Percentiles rank a stretch among this genome's conserved stretches.
Conservation (phyloP, 805 yeast species). For the Saturnispora quitensis region DNA sequence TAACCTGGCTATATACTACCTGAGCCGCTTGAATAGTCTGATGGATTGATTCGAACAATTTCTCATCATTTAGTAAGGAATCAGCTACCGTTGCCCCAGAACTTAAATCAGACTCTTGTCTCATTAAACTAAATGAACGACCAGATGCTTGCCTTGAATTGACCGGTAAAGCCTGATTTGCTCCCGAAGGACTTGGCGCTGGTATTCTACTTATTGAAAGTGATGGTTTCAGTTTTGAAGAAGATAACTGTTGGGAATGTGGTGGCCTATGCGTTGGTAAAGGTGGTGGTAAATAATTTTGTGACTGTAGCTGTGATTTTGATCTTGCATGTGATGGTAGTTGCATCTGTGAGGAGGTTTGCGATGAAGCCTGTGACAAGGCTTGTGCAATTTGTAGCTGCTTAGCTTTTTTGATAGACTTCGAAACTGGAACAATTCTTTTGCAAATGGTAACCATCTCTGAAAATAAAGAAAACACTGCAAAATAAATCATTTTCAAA, state of each 20-base stretch:
- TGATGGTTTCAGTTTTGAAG: slow-evolving; percentile 4
- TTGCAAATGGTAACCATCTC: slow-evolving; percentile 21
- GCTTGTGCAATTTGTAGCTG: neutral
- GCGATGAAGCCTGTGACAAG: neutral
- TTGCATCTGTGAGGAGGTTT: neutral
- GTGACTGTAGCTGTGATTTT: neutral
- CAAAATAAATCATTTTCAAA: slow-evolving; percentile 21
- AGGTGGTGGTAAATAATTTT: slow-evolving; percentile 8
- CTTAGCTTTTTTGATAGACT: neutral
- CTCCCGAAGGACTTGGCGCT: slow-evolving; percentile 10
- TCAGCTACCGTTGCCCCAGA: slow-evolving; percentile 1
- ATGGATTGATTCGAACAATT: slow-evolving; percentile 22
- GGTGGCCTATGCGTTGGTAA: slow-evolving; percentile 8
- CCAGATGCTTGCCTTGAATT: slow-evolving; percentile 18
- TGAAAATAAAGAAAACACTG: slow-evolving; percentile 22
- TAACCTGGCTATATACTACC: slow-evolving; percentile 68
- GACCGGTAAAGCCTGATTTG: slow-evolving; percentile 4
- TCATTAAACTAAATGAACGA: slow-evolving; percentile 11
- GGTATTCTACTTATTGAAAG: slow-evolving; percentile 5
- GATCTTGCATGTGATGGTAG: neutral
- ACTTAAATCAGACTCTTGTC: slow-evolving; percentile 26
- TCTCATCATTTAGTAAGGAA: slow-evolving; percentile 21
- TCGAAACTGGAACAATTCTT: slow-evolving; percentile 18
- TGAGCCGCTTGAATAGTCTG: slow-evolving; percentile 45
- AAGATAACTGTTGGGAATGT: slow-evolving; percentile 2